phyloP scores from a whole-genome alignment of 495 filamentous ascomycete species.

The Aspergillus sclerotioniger region DNA sequence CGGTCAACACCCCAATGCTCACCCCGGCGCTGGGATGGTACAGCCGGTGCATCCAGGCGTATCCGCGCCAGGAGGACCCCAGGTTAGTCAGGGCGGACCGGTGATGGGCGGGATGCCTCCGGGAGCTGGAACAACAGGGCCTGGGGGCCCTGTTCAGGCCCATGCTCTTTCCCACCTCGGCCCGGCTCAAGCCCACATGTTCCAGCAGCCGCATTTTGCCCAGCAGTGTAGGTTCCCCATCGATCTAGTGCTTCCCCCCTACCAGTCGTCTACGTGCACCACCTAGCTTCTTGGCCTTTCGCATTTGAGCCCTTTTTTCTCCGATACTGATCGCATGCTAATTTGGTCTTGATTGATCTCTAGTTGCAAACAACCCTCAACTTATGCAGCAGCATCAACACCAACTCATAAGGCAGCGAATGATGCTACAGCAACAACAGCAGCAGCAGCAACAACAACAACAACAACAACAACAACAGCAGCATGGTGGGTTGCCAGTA shows the following conservation, averaged over 20 bases:
- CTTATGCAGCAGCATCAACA: constrained; percentile 49
- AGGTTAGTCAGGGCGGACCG: constrained; percentile 75
- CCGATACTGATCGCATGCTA: not conserved
- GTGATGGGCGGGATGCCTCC: constrained; percentile 83
- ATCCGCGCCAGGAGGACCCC: constrained; percentile 73
- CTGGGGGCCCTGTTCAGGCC: constrained; percentile 60
- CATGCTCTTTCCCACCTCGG: constrained; percentile 80
- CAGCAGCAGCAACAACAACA: constrained; percentile 48
- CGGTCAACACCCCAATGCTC: constrained; percentile 66
- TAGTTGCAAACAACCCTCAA: constrained; percentile 53
- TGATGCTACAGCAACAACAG: constrained; percentile 30
- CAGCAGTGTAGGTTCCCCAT: constrained; percentile 38
- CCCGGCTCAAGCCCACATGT: constrained; percentile 63
- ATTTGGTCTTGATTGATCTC: not conserved
- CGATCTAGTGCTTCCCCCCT: too few species aligned
- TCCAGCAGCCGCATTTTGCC: constrained; percentile 55
- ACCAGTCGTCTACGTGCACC: too few species aligned
- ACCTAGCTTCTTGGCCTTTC: too few species aligned
- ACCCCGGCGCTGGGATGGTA: constrained; percentile 59
- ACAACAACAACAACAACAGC: constrained; percentile 50
- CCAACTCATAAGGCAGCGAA: constrained; percentile 18
- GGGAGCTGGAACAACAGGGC: constrained; percentile 51
- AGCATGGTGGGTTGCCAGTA: constrained; percentile 47
- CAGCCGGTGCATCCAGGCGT: constrained; percentile 82
- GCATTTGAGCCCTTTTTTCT: not conserved